These are phyloP conservation scores for Exophiala sideris DNA, from an alignment of 2,329 filamentous ascomycete species.

Conservation along the genomic window DNA sequence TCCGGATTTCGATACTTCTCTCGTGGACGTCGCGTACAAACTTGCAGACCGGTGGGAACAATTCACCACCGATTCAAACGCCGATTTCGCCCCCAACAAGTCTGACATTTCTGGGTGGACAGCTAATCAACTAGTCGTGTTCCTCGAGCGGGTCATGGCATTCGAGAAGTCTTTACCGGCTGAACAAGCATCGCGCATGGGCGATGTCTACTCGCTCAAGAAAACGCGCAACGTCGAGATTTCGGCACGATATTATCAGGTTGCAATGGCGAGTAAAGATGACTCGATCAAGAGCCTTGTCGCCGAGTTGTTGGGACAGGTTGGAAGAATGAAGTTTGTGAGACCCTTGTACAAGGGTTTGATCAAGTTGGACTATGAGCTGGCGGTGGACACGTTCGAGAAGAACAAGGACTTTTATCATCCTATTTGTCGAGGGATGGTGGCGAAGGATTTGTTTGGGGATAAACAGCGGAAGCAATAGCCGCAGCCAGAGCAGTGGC, in stretches of 20 bases:
- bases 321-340: slow-evolving; percentile 97
- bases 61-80: slow-evolving; percentile 32
- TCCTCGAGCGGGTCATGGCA: slow-evolving; percentile 74
- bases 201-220: slow-evolving; percentile 68
- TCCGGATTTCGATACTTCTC: slow-evolving; percentile 81
- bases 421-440: slow-evolving; percentile 81
- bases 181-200: slow-evolving; percentile 68
- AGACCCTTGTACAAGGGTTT: slow-evolving; percentile 72
- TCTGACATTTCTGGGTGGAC: slow-evolving; percentile 71
- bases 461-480: slow-evolving; percentile 10
- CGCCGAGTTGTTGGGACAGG: slow-evolving; percentile 70
- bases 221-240: slow-evolving; percentile 84
- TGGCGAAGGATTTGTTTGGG: slow-evolving; percentile 75
- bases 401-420: slow-evolving; percentile 92
- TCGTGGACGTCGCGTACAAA: slow-evolving; percentile 80
- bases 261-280: slow-evolving; percentile 74
- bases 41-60: slow-evolving; percentile 79
- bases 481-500: neutral
- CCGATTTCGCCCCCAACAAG: slow-evolving; percentile 57
- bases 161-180: slow-evolving; percentile 62
- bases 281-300: slow-evolving; percentile 66
- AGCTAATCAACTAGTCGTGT: slow-evolving; percentile 86
- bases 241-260: slow-evolving; percentile 71
- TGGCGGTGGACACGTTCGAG: slow-evolving; percentile 79
- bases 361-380: slow-evolving; percentile 66